Conservation (phyloP, 31 red algal species). For the Bonnemaisonia californica region DNA sequence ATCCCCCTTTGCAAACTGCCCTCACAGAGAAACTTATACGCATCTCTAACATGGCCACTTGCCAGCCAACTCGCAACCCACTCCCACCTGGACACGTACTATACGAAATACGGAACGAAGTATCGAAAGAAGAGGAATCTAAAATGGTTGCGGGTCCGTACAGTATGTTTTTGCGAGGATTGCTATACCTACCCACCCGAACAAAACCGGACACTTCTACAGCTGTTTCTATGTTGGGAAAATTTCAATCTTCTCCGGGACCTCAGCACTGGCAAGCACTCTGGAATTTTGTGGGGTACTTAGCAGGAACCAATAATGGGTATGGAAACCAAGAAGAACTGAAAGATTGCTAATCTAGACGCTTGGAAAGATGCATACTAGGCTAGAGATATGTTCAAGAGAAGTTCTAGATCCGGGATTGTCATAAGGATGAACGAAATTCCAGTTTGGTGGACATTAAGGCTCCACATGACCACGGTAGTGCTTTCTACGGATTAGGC, state of each 20-base stretch:
- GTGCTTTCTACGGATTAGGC: constrained; percentile 35
- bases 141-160: constrained; percentile 24
- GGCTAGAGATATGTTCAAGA: constrained; percentile 6
- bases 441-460: constrained; percentile 28
- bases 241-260: not conserved
- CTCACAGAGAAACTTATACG: constrained; percentile 18
- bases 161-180: constrained; percentile 5
- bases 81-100: constrained; percentile 27
- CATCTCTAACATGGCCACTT: not conserved
- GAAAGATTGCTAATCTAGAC: not conserved
- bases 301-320: constrained; percentile 10
- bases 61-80: constrained; percentile 21
- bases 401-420: constrained; percentile 14
- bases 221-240: constrained; percentile 47
- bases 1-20: too few relatives aligned
- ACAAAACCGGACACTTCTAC: constrained; percentile 35
- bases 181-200: constrained; percentile 37
- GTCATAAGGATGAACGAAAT: not conserved
- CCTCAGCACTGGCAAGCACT: constrained; percentile 31
- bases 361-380: constrained; percentile 46
- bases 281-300: constrained; percentile 38
- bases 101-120: constrained; percentile 1
- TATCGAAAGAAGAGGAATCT: not conserved
- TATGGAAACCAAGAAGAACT: too few relatives aligned
- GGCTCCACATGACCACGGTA: constrained; percentile 7